phyloP scores from a whole-genome alignment of 441 rosid species.

The Bocquillonia castaneifolia region DNA sequence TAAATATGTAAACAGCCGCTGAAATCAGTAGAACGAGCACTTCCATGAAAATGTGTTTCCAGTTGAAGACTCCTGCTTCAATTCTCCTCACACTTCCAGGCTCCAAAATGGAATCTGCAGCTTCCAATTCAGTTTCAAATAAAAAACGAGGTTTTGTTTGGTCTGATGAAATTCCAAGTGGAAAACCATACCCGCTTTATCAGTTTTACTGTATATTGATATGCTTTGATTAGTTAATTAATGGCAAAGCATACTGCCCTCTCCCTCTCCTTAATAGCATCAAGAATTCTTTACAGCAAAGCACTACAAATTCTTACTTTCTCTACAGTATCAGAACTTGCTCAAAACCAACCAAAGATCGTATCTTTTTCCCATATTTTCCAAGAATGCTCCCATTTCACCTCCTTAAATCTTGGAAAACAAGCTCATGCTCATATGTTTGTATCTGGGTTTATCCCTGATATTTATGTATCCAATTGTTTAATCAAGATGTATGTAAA shows the following conservation, averaged over 20 bases:
- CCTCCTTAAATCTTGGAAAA: constrained; percentile 42
- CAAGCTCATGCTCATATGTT: constrained; percentile 77
- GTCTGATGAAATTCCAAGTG: too few relatives aligned
- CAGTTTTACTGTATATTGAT: too few relatives aligned
- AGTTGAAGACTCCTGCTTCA: constrained; percentile 52
- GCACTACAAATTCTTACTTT: background rate
- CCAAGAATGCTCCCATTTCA: constrained; percentile 53
- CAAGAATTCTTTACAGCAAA: constrained; percentile 11
- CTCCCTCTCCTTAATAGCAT: constrained; percentile 8
- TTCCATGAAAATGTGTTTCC: constrained; percentile 45
- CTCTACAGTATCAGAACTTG: constrained; percentile 32
- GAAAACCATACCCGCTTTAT: too few relatives aligned
- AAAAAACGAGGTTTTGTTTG: too few relatives aligned
- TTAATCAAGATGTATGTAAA: constrained; percentile 51
- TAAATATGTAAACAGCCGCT: constrained; percentile 36
- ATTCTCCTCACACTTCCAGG: constrained; percentile 51
- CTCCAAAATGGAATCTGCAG: constrained; percentile 36
- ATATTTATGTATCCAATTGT: constrained; percentile 60
- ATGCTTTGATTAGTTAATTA: too few relatives aligned
- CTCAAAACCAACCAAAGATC: constrained; percentile 29
- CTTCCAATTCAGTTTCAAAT: constrained; percentile 24
- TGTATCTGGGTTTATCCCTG: constrained; percentile 59
- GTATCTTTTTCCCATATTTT: constrained; percentile 56
- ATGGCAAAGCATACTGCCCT: constrained; percentile 36
- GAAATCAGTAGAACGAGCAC: constrained; percentile 36